Conservation (phyloP, 2,329 filamentous ascomycete species). For the Fusarium mundagurra region DNA sequence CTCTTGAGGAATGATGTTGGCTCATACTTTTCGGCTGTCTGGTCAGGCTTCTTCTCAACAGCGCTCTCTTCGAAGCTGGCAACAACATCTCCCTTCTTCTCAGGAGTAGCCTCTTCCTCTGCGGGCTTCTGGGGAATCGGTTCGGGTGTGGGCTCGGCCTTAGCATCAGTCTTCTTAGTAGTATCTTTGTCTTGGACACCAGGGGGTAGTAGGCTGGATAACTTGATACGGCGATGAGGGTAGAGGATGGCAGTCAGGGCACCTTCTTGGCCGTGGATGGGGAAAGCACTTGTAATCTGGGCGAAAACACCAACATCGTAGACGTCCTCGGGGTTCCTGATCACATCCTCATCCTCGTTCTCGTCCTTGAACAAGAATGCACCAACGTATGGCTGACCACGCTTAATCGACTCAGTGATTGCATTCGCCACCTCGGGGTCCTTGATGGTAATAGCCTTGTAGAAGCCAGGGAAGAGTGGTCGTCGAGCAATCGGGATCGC, state of each 20-base stretch:
- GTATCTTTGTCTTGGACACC: constrained; percentile 58
- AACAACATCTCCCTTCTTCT: constrained; percentile 92
- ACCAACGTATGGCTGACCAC: constrained; percentile 96
- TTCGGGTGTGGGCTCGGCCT: constrained; percentile 63
- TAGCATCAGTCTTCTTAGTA: constrained; percentile 61
- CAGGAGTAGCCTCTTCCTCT: constrained; percentile 63
- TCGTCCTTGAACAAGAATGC: constrained; percentile 98
- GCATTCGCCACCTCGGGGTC: constrained; percentile 91
- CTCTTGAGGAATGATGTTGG: constrained; percentile 91
- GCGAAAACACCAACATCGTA: constrained; percentile 97
- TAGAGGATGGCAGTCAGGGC: constrained; percentile 94
- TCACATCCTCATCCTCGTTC: constrained; percentile 90
- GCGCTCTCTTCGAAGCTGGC: constrained; percentile 93
- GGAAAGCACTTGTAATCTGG: constrained; percentile 96
- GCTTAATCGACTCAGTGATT: constrained; percentile 95
- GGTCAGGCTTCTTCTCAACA: constrained; percentile 67
- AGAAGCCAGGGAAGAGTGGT: constrained; percentile 96
- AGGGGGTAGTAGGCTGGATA: constrained; percentile 84
- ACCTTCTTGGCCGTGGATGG: constrained; percentile 84
- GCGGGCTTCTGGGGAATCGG: constrained; percentile 65
- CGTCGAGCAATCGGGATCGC: constrained; percentile 95
- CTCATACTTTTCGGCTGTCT: constrained; percentile 72
- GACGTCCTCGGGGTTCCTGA: constrained; percentile 89
- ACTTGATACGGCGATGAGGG: constrained; percentile 91
- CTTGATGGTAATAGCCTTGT: constrained; percentile 97